Evolutionary conservation across 441 rosid genomes (phyloP).

Genomic region (Populus hybrid): DNA sequence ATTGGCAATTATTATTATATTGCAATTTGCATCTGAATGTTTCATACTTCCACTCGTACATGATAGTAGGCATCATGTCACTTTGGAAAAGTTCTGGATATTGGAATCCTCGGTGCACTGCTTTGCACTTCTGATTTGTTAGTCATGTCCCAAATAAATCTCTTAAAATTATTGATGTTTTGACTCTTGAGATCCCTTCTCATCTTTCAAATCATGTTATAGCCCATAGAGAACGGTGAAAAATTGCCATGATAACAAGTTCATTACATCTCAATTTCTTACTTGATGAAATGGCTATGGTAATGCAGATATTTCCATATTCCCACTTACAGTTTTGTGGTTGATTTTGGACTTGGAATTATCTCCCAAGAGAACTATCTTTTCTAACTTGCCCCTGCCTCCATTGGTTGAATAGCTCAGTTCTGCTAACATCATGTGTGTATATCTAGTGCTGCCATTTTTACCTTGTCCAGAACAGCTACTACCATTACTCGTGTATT

Average conservation of each 20-base stretch:
- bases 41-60: not conserved
- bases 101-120: not conserved
- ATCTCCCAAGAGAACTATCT: not conserved
- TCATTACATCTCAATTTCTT: not conserved
- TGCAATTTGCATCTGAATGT: not conserved
- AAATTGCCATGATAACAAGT: not conserved
- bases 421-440: not conserved
- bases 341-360: not conserved
- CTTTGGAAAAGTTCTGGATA: not conserved
- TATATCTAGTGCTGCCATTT: not conserved
- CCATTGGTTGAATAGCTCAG: not conserved
- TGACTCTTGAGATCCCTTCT: not conserved
- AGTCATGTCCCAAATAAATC: not conserved
- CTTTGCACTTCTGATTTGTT: not conserved
- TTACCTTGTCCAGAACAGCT: not conserved
- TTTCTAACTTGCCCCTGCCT: not conserved
- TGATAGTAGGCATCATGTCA: not conserved
- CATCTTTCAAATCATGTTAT: not conserved
- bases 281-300: not conserved
- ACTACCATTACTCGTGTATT: not conserved
- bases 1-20: not conserved
- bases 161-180: not conserved
- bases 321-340: not conserved
- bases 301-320: not conserved
- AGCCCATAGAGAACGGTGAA: not conserved